A percentile compares a stretch with the other conserved stretches of the same genome.
Conservation (phyloP, 768 basidiomycete species). For the Rhodocollybia butyracea region DNA sequence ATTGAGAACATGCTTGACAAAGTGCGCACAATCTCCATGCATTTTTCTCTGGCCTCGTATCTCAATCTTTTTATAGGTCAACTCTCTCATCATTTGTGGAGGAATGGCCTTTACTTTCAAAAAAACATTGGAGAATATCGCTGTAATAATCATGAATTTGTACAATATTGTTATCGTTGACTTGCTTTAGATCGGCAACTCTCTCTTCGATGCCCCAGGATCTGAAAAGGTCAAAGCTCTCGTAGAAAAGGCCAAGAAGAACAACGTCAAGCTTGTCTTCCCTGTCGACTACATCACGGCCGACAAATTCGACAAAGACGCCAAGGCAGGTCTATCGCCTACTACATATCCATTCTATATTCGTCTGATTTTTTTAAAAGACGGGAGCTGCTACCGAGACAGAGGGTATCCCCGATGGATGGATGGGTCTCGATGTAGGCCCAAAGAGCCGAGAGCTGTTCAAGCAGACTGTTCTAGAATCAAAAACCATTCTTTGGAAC, state of each 20-base stretch:
- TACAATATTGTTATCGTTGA: conserved; percentile 1
- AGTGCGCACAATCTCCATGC: conserved; percentile 36
- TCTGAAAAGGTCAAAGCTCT: conserved; percentile 80
- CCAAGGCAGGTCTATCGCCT: conserved; percentile 45
- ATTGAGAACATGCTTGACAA: conserved; percentile 99
- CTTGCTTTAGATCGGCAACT: conserved; percentile 76
- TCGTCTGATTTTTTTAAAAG: conserved; percentile 30
- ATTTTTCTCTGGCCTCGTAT: neutral
- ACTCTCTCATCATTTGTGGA: conserved; percentile 94
- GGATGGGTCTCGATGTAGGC: conserved; percentile 95
- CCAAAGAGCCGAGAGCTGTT: conserved; percentile 80
- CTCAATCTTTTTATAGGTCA: conserved; percentile 51
- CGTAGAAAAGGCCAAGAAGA: conserved; percentile 88
- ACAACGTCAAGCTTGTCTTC: conserved; percentile 92
- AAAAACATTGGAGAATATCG: conserved; percentile 80
- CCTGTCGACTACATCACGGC: conserved; percentile 93
- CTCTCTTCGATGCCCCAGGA: conserved; percentile 89
- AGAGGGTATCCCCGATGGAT: conserved; percentile 87
- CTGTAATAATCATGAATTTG: conserved; percentile 48
- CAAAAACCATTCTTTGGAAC: conserved; percentile 98
- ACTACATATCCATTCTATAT: neutral
- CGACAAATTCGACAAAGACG: conserved; percentile 94
- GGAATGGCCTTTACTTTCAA: conserved; percentile 99
- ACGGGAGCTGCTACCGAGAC: conserved; percentile 72
- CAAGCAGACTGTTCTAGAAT: conserved; percentile 72